phyloP scores from a whole-genome alignment of 495 filamentous ascomycete genomes.

The Podospora comata region DNA sequence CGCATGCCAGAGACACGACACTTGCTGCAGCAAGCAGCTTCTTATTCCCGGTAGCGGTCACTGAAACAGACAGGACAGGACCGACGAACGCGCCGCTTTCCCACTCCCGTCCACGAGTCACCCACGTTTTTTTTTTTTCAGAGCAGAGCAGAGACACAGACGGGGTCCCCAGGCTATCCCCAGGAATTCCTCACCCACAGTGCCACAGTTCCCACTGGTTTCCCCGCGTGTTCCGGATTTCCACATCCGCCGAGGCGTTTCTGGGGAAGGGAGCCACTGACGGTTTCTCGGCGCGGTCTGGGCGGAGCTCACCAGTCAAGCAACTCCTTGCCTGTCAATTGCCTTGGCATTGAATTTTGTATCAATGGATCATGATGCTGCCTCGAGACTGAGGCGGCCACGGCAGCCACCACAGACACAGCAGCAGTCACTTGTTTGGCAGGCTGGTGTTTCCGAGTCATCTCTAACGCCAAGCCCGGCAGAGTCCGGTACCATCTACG shows the following conservation, averaged over 20 bases:
- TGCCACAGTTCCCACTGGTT: neutral
- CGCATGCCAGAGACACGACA: neutral
- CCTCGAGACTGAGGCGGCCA: neutral
- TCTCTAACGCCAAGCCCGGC: conserved; percentile 34
- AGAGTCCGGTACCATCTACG: conserved; percentile 37
- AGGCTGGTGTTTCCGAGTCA: conserved; percentile 11
- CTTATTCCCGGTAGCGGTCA: neutral
- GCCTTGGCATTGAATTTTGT: neutral
- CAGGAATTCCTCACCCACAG: neutral
- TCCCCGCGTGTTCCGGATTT: neutral
- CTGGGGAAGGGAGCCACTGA: conserved; percentile 1
- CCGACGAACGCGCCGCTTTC: neutral
- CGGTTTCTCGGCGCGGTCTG: neutral
- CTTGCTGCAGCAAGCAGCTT: neutral
- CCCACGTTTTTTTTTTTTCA: neutral
- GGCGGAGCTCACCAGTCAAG: conserved; percentile 8
- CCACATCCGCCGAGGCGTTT: neutral
- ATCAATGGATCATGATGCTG: neutral
- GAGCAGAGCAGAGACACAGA: neutral
- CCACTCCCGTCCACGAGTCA: neutral
- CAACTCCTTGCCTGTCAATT: conserved; percentile 6
- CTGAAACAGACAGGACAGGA: neutral
- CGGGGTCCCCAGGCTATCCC: conserved; percentile 10
- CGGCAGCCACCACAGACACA: neutral
- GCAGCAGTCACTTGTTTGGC: conserved; percentile 1